Base-by-base conservation (phyloP, 208 protist species). In the Wallacemonas sp. region DNA sequence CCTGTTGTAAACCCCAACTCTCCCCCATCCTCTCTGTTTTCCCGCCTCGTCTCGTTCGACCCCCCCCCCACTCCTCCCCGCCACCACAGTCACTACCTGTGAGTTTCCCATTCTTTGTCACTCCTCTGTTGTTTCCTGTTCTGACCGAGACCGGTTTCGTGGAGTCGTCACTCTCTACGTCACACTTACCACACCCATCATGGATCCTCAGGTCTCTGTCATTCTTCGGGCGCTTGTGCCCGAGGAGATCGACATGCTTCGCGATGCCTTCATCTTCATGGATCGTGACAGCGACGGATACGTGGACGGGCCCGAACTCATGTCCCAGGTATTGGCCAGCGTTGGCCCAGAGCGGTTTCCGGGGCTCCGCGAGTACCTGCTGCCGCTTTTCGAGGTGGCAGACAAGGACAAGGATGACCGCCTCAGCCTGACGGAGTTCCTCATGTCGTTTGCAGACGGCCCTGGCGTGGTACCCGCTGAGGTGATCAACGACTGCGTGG, bases 231-330 rank as follows among this genome's bases (percentile, higher is more conserved):
- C 72, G 2, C 69, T 94, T 1, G 73, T 57, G 23, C 81, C 82
- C n/a, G 88, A 94, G 66, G 88, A 94, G 63, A 76, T 90, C 0
- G 85, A 94, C 64, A 94, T 94, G 88, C 77, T 94, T 23, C 88
- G 88, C 17, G 88, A 94, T 56, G 79, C 88, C n/a, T 94, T 94
- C 49, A 94, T 94, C 52, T 89, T 80, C 70, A 89, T 94, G 78
- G 88, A 94, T 64, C 43, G 62, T 11, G 83, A 94, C 68, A 89
- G 87, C 49, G 88, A 94, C 66, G 88, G 88, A 32, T 87, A 82
- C 65, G 68, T 94, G 24, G 77, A 63, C 19, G 61, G 49, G 46
- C 63, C 75, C 16, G 85, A 94, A 56, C 36, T 94, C 61, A 71
- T 90, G 57, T n/a, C 41, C 38, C 70, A 72, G 61, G 83, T 90